Base-by-base conservation (phyloP, 768 basidiomycete species). In the Pleurotus pulmonarius region DNA sequence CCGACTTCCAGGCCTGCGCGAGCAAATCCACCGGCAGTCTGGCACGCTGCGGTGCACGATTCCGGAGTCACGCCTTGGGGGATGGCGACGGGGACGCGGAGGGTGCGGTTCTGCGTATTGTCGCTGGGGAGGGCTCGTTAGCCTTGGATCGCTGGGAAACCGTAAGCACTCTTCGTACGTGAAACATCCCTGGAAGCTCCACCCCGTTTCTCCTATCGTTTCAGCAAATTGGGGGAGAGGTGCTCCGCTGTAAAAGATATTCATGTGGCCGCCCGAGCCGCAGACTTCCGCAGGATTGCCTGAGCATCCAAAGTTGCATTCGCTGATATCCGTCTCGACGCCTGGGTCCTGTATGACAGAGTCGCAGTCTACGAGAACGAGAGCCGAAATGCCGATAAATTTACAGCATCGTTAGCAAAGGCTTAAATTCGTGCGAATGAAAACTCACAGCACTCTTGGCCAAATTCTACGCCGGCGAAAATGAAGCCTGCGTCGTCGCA, bases 381-480 rank as follows among this genome's bases (percentile, higher is more conserved):
- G 20, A n/a, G n/a, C n/a, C 4, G 29, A 34, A 34, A 8, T 11
- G 29, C 3, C 9, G 11, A 11, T 34, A 34, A 34, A 34, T 4
- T 8, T 34, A 34, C 29, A 29, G 29, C 29, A 9, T 11, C 3
- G 9, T 11, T 8, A 34, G 29, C 29, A 3, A 3, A 34, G 8
- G 29, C 2, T 34, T 8, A 34, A 34, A 4, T 11, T 11, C 20
- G 29, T 11, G 4, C 8, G 49, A 37, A 58, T 24, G 22, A 25
- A 49, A 7, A 66, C 72, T 59, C 65, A 77, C 76, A 76, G 65
- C 76, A 77, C 69, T 77, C 76, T 67, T 72, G 79, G 18, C 75
- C 79, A 59, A 82, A 88, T 69, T 88, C 87, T 2, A 84, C 75
- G 5, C 88, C 88, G 11, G 86, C 83, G 57, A 79, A 84, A 56